Evolutionary conservation across 768 basidiomycete species (phyloP), one percentile per base, ranked within the genome.

Genomic region (Strobilomyces dryophilus): DNA sequence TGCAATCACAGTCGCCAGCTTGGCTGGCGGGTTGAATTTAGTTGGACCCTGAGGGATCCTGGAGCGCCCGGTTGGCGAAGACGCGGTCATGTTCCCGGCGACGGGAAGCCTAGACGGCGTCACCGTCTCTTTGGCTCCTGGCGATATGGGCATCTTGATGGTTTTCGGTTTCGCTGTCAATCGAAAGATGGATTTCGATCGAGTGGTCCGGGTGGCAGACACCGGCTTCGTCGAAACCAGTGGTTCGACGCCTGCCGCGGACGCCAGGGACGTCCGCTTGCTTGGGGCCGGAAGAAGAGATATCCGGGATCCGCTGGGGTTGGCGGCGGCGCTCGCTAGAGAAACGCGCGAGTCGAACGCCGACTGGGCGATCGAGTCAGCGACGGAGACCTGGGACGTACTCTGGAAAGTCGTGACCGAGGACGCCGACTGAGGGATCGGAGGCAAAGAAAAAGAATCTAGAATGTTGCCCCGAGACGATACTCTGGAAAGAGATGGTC

Each of bases 101-200:
- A 51, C 17, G 32, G 67, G 59, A 31, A 58, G 58, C 36, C 54
- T 69, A 6, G 63, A 56, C 11, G 52, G 45, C 9, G 18, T 37
- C n/a, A 42, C 26, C 7, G 32, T 36, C 27, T 14, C 31, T 34
- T 51, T 52, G 27, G 36, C 34, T 26, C 48, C 53, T 10, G 51
- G 45, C 2, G 46, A 14, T 6, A 37, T 11, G 4, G 65, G 62
- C 9, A 31, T 41, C 45, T 65, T 67, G 27, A 56, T 34, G 34
- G 45, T 53, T 37, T 69, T 69, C 37, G 63, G 49, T 55, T 65
- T 69, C 8, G 61, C 49, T 14, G 65, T 51, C 47, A 67, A 52
- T 8, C 63, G 57, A 48, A 69, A 69, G 17, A 71, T 71, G 14
- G 67, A 66, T 49, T 71, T 71, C 9, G 69, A 47, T 39, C 65